Percentiles rank a stretch among this genome's conserved stretches.
These are phyloP conservation scores for Fagopyrum esculentum DNA, from an alignment of 148 eudicot species.

Conservation along the genomic window DNA sequence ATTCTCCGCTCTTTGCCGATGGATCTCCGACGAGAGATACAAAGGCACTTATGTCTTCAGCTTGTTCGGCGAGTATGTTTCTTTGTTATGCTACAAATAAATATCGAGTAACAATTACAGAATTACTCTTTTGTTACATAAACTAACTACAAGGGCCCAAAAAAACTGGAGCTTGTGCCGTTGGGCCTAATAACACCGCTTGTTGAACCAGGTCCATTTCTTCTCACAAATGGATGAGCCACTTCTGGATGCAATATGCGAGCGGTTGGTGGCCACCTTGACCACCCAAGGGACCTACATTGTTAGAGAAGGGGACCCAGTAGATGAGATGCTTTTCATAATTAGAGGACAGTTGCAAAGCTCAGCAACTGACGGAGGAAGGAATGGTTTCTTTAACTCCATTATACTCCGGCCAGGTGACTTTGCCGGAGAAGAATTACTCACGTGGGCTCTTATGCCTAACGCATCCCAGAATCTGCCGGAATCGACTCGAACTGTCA, in stretches of 20 bases:
- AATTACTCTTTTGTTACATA: no score
- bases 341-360: constrained; percentile 79
- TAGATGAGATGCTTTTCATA: constrained; percentile 75
- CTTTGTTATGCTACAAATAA: not conserved
- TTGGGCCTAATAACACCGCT: no score
- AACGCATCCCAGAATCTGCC: constrained; percentile 55
- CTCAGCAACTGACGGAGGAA: constrained; percentile 81
- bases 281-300: constrained; percentile 65
- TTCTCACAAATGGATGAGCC: constrained; percentile 85
- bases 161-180: no score
- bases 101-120: no score
- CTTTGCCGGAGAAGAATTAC: constrained; percentile 79
- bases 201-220: constrained; percentile 56
- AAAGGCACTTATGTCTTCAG: constrained; percentile 71
- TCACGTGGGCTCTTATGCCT: constrained; percentile 80
- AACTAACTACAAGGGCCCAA: no score
- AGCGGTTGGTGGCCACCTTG: constrained; percentile 60
- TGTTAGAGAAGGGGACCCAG: constrained; percentile 69
- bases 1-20: constrained; percentile 63
- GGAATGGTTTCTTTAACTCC: constrained; percentile 75
- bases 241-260: constrained; percentile 83
- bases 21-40: constrained; percentile 85
- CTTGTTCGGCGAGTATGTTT: constrained; percentile 89
- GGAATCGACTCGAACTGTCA: constrained; percentile 63
- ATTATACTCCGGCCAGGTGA: constrained; percentile 74